Evolutionary conservation across 2,329 filamentous ascomycete genomes (phyloP).

Genomic region (Talaromyces piceae): DNA sequence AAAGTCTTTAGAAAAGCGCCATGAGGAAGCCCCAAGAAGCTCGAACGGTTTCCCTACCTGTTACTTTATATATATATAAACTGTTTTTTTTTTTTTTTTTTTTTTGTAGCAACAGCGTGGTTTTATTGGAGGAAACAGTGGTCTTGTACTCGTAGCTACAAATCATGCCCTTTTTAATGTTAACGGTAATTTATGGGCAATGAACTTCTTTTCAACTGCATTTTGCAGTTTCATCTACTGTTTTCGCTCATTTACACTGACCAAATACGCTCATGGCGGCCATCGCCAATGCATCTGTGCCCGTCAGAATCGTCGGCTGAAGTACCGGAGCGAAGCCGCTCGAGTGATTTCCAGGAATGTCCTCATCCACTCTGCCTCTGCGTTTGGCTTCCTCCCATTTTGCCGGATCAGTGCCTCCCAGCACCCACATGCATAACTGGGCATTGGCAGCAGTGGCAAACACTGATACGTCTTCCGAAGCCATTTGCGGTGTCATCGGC

Average conservation of each 20-base stretch:
- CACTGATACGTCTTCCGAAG: neutral
- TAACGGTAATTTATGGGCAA: too few relatives aligned
- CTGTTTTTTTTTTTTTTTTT: neutral
- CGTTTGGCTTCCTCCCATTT: neutral
- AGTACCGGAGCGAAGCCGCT: neutral
- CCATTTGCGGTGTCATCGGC: neutral
- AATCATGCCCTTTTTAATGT: neutral
- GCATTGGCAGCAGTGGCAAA: neutral
- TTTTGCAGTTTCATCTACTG: too few relatives aligned
- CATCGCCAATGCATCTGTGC: neutral
- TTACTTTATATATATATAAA: too few relatives aligned
- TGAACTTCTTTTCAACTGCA: too few relatives aligned
- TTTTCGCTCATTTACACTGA: too few relatives aligned
- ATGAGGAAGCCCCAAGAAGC: too few relatives aligned
- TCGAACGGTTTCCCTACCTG: too few relatives aligned
- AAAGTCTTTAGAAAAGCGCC: too few relatives aligned
- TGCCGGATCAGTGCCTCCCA: neutral
- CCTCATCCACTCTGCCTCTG: too few relatives aligned
- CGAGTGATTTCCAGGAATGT: too few relatives aligned
- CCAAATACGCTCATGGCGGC: neutral
- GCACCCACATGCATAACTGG: neutral
- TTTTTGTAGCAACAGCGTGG: neutral
- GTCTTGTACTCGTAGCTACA: neutral
- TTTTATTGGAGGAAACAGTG: neutral
- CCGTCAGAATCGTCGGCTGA: neutral